Conservation (phyloP, 164 flowering plant genomes). For the Umbilicus rupestris region DNA sequence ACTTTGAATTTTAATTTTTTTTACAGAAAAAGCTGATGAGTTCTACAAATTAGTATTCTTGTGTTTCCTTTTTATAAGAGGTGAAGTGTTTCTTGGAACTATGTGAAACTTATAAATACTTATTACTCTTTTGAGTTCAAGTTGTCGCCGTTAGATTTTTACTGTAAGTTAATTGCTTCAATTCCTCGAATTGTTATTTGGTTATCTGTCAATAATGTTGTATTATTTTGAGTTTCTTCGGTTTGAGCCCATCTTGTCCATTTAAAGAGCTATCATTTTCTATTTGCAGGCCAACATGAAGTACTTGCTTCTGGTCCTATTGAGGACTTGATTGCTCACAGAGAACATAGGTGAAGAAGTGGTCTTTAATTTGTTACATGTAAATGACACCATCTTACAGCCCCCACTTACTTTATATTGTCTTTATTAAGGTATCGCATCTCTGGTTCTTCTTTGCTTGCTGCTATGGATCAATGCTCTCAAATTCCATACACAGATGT, state of each 20-base stretch:
- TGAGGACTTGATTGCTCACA: slow-evolving; percentile 95
- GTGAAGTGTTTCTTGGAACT: no score
- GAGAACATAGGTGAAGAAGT: slow-evolving; percentile 80
- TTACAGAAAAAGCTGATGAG: no score
- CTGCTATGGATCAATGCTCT: slow-evolving; percentile 98
- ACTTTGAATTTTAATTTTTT: no score
- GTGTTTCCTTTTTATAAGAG: no score
- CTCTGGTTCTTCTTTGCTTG: slow-evolving; percentile 93
- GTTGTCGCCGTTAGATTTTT: no score
- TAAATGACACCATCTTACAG: neutral
- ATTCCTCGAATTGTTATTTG: neutral
- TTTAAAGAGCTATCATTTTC: neutral
- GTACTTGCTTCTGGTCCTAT: slow-evolving; percentile 99
- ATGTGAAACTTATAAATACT: no score
- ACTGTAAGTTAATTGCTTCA: no score
- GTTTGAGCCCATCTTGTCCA: neutral
- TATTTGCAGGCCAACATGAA: slow-evolving; percentile 83
- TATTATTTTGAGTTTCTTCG: neutral
- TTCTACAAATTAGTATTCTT: no score
- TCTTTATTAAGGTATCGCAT: slow-evolving; percentile 74
- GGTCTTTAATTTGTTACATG: slow-evolving; percentile 7
- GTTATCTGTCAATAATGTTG: neutral
- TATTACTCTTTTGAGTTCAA: no score
- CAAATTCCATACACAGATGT: slow-evolving; percentile 49
- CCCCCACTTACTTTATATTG: slow-evolving; percentile 3